A percentile compares a stretch with the other conserved stretches of the same genome.
Conservation (phyloP, 352 stramenopile genomes). For the Elongisporangium prolatum region DNA sequence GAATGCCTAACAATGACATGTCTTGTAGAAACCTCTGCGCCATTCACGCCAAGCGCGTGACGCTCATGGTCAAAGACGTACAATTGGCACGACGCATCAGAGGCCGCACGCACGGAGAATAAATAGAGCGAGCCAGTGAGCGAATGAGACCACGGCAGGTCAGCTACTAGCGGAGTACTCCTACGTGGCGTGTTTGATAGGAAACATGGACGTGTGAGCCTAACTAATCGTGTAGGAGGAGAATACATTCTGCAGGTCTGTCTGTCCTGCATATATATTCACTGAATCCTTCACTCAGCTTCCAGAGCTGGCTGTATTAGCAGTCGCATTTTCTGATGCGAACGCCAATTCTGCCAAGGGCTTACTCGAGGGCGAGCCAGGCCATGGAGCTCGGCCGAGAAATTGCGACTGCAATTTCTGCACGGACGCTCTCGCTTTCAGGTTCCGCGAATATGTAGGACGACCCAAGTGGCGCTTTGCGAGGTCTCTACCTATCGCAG, state of each 20-base stretch:
- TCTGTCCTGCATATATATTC: neutral
- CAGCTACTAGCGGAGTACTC: too few relatives aligned
- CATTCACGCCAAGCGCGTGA: slow-evolving; percentile 95
- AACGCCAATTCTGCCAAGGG: neutral
- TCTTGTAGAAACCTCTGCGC: slow-evolving; percentile 90
- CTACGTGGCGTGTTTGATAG: neutral
- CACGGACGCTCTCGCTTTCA: slow-evolving; percentile 59
- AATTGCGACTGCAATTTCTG: slow-evolving; percentile 68
- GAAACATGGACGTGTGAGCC: neutral
- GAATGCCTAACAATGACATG: neutral
- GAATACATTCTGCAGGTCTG: neutral
- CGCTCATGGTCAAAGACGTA: slow-evolving; percentile 94
- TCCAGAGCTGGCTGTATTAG: neutral
- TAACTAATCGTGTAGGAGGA: neutral
- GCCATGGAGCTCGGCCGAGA: slow-evolving; percentile 52
- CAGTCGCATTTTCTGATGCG: neutral
- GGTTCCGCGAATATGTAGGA: slow-evolving; percentile 54
- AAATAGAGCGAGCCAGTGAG: neutral
- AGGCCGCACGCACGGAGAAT: slow-evolving; percentile 31
- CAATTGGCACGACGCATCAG: slow-evolving; percentile 92
- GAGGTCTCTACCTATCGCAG: slow-evolving; percentile 45
- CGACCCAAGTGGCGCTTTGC: slow-evolving; percentile 56
- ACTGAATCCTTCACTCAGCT: neutral
- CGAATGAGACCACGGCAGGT: too few relatives aligned
- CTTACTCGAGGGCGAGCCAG: slow-evolving; percentile 33